Base-by-base conservation (phyloP, 2,329 filamentous ascomycete genomes). In the Aureobasidium namibiae region DNA sequence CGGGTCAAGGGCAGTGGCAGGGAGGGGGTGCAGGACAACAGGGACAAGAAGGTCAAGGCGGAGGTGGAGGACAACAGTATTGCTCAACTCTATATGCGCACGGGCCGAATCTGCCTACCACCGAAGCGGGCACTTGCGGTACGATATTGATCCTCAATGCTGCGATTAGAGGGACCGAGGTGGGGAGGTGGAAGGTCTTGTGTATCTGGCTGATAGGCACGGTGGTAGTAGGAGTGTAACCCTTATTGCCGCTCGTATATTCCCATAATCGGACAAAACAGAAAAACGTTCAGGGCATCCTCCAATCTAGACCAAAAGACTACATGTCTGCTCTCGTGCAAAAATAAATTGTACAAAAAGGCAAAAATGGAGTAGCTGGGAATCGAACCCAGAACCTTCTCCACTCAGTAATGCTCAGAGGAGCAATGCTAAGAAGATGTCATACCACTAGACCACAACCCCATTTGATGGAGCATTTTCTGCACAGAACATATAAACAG, bases 61-160 rank as follows among this genome's bases (percentile, higher is more conserved):
- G 26, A 9, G 4, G 26, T 29, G 26, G 26, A 29, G 26, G 26
- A 29, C 26, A 29, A 21, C 62, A 63, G n/a, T 73, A 71, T 52
- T 73, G 70, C 59, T 68, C 65, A 18, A 73, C 70, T 7, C 38
- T 72, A 11, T 64, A 67, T n/a, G 69, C 66, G 16, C 61, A 65
- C 18, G 70, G 70, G 16, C 67, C 67, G 1, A 65, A 65, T n/a
- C 41, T 72, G 33, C 70, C 70, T 0, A 71, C 70, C 1, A 70
- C 69, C 5, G 62, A 65, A 39, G 60, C 62, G 3, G 70, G 67
- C 4, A 60, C 67, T 3, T 73, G 70, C 59, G 70, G 70, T n/a
- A 71, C 68, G n/a, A 69, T 72, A 26, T 59, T 73, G 50, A 67
- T 72, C 18, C 64, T 69, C 1, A 66, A 64, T 18, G 3, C 9